Evolutionary conservation across 768 basidiomycete genomes (phyloP).

Genomic region (Boletus bicolor): DNA sequence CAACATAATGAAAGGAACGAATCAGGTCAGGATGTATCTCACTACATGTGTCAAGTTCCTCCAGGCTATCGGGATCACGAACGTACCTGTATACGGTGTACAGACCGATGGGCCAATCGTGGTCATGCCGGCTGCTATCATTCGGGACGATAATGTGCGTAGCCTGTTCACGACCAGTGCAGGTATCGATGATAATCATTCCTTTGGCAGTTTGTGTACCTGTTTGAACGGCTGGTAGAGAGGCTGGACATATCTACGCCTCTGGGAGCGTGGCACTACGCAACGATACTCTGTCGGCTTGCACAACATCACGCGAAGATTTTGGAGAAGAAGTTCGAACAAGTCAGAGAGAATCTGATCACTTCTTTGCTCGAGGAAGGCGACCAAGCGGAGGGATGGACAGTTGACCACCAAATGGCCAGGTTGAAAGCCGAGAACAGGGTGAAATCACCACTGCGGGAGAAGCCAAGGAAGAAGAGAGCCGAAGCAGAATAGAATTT

Average conservation of each 20-base stretch:
- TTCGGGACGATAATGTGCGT: background rate
- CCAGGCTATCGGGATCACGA: background rate
- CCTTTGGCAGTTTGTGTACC: background rate
- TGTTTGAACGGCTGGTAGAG: slow-evolving; percentile 5
- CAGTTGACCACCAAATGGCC: background rate
- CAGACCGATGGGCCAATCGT: slow-evolving; percentile 5
- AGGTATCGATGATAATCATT: background rate
- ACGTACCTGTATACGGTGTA: slow-evolving; percentile 2
- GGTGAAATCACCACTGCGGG: background rate
- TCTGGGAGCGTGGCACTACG: slow-evolving; percentile 8
- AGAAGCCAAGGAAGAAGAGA: background rate
- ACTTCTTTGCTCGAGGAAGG: background rate
- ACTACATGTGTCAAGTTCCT: slow-evolving; percentile 9
- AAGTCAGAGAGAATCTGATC: background rate
- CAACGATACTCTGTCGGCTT: slow-evolving; percentile 7
- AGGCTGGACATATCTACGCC: slow-evolving; percentile 4
- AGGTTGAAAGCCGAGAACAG: background rate
- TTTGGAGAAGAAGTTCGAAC: background rate
- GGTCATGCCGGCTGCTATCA: background rate
- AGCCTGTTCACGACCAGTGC: too few relatives aligned
- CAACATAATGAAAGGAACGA: background rate
- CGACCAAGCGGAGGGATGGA: background rate
- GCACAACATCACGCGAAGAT: background rate
- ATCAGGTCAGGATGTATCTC: slow-evolving; percentile 8
- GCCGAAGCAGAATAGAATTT: background rate